These are phyloP conservation scores for Stentor roeselii DNA, from an alignment of 73 alveolate species.

Conservation along the genomic window DNA sequence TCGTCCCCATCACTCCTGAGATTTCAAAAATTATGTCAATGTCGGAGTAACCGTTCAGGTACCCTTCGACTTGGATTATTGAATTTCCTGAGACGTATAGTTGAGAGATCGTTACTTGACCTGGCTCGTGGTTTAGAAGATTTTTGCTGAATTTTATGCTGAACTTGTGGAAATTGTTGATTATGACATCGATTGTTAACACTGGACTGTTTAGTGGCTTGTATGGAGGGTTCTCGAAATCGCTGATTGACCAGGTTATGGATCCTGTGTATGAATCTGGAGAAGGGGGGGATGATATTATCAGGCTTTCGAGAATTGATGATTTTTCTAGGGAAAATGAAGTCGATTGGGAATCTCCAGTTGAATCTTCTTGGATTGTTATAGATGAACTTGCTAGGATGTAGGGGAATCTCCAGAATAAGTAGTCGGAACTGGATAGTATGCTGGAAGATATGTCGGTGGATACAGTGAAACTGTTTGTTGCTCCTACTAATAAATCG, in stretches of 20 bases:
- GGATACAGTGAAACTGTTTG: background rate
- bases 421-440: background rate
- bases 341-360: background rate
- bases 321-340: background rate
- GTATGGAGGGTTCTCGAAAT: slow-evolving; percentile 15
- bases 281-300: slow-evolving; percentile 15
- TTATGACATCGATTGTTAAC: background rate
- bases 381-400: background rate
- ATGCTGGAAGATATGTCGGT: background rate
- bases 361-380: background rate
- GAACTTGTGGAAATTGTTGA: background rate
- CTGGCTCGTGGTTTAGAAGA: background rate
- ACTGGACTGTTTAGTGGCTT: background rate
- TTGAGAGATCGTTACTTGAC: background rate
- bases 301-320: background rate
- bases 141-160: background rate
- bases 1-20: background rate
- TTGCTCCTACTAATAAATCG: background rate
- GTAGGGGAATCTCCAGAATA: slow-evolving; percentile 24
- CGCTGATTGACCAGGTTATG: background rate
- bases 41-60: background rate
- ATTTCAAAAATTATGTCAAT: background rate
- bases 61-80: background rate
- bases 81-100: slow-evolving; percentile 7
- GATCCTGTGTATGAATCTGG: background rate